These are phyloP conservation scores for Globisporangium parvum DNA, from an alignment of 352 stramenopile species.

Conservation along the genomic window DNA sequence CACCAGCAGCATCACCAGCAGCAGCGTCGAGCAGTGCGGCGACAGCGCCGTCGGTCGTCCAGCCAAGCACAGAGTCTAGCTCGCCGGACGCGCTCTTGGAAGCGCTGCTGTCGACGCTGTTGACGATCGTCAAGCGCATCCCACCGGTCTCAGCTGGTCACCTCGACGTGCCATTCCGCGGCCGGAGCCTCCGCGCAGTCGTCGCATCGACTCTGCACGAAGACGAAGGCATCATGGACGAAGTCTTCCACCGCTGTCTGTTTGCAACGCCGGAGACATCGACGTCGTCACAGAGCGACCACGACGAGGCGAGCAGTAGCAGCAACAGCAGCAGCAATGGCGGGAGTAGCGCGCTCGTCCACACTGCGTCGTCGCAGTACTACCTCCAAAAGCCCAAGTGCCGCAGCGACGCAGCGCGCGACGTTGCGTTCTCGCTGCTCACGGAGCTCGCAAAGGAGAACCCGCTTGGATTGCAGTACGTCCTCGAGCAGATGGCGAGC, in stretches of 20 bases:
- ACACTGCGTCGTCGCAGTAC: slow-evolving; percentile 49
- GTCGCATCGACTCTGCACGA: slow-evolving; percentile 38
- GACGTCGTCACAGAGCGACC: slow-evolving; percentile 8
- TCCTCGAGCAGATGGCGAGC: slow-evolving; percentile 62
- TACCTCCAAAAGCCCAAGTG: slow-evolving; percentile 80
- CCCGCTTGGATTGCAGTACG: slow-evolving; percentile 43
- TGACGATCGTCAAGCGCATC: slow-evolving; percentile 53
- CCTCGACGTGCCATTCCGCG: slow-evolving; percentile 32
- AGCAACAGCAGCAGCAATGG: neutral
- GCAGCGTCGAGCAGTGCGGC: neutral
- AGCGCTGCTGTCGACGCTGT: slow-evolving; percentile 49
- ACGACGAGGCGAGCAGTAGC: slow-evolving; percentile 10
- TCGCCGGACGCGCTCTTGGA: slow-evolving; percentile 38
- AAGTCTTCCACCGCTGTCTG: slow-evolving; percentile 64
- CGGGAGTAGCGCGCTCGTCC: neutral
- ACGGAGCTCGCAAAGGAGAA: slow-evolving; percentile 63
- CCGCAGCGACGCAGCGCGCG: slow-evolving; percentile 62
- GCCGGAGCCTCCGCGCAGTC: slow-evolving; percentile 46
- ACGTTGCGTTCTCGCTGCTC: slow-evolving; percentile 77
- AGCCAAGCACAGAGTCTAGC: too few species aligned
- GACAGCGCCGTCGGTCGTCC: neutral
- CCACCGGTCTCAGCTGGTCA: slow-evolving; percentile 38
- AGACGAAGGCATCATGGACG: slow-evolving; percentile 55
- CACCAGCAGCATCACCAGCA: neutral
- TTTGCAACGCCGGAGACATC: slow-evolving; percentile 44